Evolutionary conservation across 108 stramenopile species (phyloP).

Genomic region (Fragilaria radians): DNA sequence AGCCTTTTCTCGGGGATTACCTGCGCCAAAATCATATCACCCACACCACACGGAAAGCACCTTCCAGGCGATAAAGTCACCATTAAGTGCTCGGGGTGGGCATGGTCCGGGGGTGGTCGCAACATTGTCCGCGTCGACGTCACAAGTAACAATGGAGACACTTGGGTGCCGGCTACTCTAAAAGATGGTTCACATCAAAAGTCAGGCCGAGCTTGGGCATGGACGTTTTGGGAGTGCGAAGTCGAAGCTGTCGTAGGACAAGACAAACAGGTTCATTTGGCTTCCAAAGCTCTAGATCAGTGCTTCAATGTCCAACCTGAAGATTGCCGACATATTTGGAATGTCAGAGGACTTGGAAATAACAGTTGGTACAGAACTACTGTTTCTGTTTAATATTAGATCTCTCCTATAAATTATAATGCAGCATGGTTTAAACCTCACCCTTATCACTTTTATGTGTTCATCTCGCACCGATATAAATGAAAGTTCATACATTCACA

Average conservation of each 20-base stretch:
- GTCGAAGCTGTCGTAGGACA: constrained; percentile 58
- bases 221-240: constrained; percentile 82
- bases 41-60: constrained; percentile 12
- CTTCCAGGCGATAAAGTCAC: constrained; percentile 57
- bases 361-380: constrained; percentile 54
- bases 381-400: neutral
- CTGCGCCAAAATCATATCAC: constrained; percentile 10
- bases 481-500: too few species aligned
- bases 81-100: constrained; percentile 67
- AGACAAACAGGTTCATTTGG: constrained; percentile 52
- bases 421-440: too few species aligned
- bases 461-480: neutral
- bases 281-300: constrained; percentile 73
- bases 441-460: neutral
- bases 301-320: constrained; percentile 80
- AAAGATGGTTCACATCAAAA: constrained; percentile 60
- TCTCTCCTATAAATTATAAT: too few species aligned
- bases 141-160: constrained; percentile 61
- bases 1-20: constrained; percentile 80
- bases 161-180: constrained; percentile 60
- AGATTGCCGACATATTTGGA: constrained; percentile 62
- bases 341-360: constrained; percentile 77
- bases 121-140: constrained; percentile 84
- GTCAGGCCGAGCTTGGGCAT: constrained; percentile 75
- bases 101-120: constrained; percentile 81